Evolutionary conservation across 257 asterid genomes (phyloP).

Genomic region (Solanum dulcamara): DNA sequence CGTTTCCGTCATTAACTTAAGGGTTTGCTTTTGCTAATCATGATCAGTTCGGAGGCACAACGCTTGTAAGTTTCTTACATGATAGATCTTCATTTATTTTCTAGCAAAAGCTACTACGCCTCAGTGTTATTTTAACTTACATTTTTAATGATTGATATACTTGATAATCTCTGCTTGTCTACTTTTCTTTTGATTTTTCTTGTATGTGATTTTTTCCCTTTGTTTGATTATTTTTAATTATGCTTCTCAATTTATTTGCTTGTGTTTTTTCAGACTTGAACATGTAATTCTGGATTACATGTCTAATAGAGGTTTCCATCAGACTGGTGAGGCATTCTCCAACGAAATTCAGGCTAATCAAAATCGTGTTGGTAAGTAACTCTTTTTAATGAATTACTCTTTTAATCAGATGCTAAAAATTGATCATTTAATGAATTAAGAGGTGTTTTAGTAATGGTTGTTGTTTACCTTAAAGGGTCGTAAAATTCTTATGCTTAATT

Average conservation of each 20-base stretch:
- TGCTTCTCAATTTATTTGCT: not conserved
- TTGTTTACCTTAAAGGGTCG: not conserved
- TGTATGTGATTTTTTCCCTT: not conserved
- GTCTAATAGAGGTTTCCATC: conserved; percentile 16
- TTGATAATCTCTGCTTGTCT: not conserved
- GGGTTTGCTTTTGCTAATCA: not conserved
- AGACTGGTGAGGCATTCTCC: conserved; percentile 18
- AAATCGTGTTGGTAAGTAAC: conserved; percentile 12
- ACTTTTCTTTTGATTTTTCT: not conserved
- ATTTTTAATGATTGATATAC: not conserved
- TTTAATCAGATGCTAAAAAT: not conserved
- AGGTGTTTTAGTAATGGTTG: not conserved
- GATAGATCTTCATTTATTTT: not conserved
- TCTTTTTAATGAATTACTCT: not conserved
- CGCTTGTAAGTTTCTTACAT: not conserved
- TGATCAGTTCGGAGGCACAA: not conserved
- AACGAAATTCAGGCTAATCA: conserved; percentile 14
- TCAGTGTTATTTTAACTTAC: not conserved
- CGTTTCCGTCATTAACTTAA: not conserved
- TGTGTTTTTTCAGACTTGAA: conserved; percentile 24
- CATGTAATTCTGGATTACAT: conserved; percentile 25
- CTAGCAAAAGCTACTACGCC: not conserved
- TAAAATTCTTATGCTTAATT: not conserved
- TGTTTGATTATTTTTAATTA: not conserved
- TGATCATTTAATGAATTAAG: not conserved